Conservation (phyloP, 768 basidiomycete genomes). For the Serendipita sp. region DNA sequence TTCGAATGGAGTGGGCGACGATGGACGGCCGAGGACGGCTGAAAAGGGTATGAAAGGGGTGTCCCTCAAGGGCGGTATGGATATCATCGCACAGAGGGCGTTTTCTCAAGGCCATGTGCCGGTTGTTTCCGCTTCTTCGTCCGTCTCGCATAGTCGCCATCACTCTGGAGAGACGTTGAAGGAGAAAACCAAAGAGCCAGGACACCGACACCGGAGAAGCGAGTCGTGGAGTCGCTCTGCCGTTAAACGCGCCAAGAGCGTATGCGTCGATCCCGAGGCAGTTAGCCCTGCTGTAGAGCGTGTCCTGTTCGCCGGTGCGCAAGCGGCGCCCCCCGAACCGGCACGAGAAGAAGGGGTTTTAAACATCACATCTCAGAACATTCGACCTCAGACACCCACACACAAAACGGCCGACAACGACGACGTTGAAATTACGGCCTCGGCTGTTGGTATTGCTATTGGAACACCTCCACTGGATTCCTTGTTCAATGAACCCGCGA, state of each 20-base stretch:
- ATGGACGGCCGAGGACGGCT: constrained; percentile 12
- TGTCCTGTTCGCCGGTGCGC: background rate
- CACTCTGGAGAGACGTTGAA: background rate
- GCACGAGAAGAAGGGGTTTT: background rate
- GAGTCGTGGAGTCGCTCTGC: constrained; percentile 1
- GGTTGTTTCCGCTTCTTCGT: background rate
- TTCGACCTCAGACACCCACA: background rate
- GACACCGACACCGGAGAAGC: background rate
- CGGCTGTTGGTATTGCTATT: constrained; percentile 29
- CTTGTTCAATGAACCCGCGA: constrained; percentile 13
- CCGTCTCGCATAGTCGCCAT: background rate
- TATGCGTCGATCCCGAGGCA: background rate
- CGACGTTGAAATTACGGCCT: background rate
- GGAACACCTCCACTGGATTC: constrained; percentile 21
- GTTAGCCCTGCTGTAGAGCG: background rate
- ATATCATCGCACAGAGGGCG: background rate
- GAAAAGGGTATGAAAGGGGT: background rate
- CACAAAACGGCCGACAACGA: background rate
- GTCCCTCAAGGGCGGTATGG: background rate
- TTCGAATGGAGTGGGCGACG: constrained; percentile 8
- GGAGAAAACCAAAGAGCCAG: background rate
- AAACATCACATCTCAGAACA: background rate
- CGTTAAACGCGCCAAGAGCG: background rate
- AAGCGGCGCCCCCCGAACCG: background rate
- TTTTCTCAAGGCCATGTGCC: background rate